phyloP scores from a whole-genome alignment of 2,329 filamentous ascomycete genomes.

The Ustilaginoidea virens region DNA sequence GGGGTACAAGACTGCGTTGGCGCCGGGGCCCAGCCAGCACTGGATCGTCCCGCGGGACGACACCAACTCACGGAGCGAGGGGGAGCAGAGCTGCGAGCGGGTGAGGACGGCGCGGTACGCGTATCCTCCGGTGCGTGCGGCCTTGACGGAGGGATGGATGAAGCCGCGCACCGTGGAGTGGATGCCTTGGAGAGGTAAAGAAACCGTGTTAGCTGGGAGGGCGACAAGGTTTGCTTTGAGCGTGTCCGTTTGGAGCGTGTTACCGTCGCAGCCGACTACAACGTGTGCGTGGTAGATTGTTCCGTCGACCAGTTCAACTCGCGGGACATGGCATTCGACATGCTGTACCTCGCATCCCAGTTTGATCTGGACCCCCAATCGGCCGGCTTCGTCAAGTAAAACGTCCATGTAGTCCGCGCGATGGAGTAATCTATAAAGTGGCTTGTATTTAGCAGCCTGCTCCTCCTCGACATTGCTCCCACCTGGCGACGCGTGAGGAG shows the following conservation, averaged over 20 bases:
- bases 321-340: slow-evolving; percentile 5
- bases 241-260: not conserved
- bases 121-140: slow-evolving; percentile 2
- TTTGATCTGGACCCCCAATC: slow-evolving; percentile 4
- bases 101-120: slow-evolving; percentile 6
- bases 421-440: slow-evolving; percentile 7
- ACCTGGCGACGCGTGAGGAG: no score
- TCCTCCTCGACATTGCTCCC: no score
- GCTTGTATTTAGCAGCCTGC: no score
- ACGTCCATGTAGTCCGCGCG: slow-evolving; percentile 7
- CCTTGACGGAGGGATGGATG: slow-evolving; percentile 4
- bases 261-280: slow-evolving; percentile 7
- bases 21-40: slow-evolving; percentile 4
- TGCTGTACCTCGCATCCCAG: slow-evolving; percentile 4
- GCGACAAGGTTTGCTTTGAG: no score
- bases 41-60: slow-evolving; percentile 1
- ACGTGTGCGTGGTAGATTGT: slow-evolving; percentile 5
- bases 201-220: no score
- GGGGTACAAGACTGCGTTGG: slow-evolving; percentile 5
- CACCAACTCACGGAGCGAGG: slow-evolving; percentile 1
- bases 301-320: slow-evolving; percentile 3
- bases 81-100: slow-evolving; percentile 2
- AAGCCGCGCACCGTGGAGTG: slow-evolving; percentile 4
- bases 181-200: slow-evolving; percentile 3
- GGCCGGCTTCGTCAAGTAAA: slow-evolving; percentile 5